These are phyloP conservation scores for Davidsoniella virescens DNA, from an alignment of 2,329 filamentous ascomycete genomes.

Conservation along the genomic window DNA sequence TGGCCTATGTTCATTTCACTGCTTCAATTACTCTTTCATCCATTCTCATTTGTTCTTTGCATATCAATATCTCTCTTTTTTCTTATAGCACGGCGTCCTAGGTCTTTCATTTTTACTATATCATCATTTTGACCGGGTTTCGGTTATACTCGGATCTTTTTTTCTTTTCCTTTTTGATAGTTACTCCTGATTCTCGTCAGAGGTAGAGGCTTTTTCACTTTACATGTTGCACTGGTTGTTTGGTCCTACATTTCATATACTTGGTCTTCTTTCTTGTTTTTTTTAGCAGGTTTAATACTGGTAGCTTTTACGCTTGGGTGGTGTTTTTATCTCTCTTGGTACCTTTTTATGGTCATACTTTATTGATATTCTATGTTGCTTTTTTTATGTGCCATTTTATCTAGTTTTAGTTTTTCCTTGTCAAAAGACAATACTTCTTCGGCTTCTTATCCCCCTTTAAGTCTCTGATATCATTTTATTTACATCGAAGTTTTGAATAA, in stretches of 20 bases:
- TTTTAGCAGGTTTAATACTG: neutral
- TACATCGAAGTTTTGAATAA: too few species aligned
- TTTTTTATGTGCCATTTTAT: too few species aligned
- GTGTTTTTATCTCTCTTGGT: neutral
- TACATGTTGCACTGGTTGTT: too few species aligned
- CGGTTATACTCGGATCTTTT: neutral
- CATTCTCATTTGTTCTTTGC: slow-evolving; percentile 15
- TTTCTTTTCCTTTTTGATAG: too few species aligned
- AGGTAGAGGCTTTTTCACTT: too few species aligned
- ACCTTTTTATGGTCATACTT: neutral
- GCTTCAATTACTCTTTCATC: slow-evolving; percentile 9
- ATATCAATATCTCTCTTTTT: slow-evolving; percentile 10
- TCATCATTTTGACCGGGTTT: neutral
- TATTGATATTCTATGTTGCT: neutral
- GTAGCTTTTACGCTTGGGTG: neutral
- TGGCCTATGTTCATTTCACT: neutral
- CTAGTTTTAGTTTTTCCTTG: too few species aligned
- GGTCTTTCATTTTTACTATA: neutral
- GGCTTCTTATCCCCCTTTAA: too few species aligned
- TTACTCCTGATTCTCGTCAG: too few species aligned
- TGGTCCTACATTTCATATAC: too few species aligned
- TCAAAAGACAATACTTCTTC: too few species aligned
- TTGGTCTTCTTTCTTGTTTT: neutral
- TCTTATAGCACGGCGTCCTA: slow-evolving; percentile 1
- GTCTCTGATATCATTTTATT: neutral